phyloP scores from a whole-genome alignment of 164 flowering plant genomes.

The Amborella trichopoda region DNA sequence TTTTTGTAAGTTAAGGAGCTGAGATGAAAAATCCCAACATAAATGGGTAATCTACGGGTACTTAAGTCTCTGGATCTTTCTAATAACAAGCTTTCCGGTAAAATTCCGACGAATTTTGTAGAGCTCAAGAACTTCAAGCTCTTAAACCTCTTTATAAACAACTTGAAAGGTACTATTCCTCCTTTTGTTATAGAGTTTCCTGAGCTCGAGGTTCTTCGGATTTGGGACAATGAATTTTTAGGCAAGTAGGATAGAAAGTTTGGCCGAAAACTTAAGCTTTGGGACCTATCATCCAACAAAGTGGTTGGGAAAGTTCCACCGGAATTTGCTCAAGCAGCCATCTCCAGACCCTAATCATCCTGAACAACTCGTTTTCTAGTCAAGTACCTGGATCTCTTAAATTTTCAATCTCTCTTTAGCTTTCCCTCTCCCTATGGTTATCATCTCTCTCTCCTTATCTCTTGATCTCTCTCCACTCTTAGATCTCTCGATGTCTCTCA shows the following conservation, averaged over 20 bases:
- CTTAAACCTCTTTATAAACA: constrained; percentile 43
- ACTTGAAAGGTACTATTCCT: constrained; percentile 69
- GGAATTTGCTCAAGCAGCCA: constrained; percentile 44
- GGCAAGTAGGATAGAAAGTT: constrained; percentile 49
- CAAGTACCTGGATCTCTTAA: constrained; percentile 72
- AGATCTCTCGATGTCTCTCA: too few species aligned
- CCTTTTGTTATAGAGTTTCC: constrained; percentile 71
- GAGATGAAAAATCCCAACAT: constrained; percentile 11
- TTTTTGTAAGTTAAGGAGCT: constrained; percentile 62
- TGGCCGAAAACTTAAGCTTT: constrained; percentile 37
- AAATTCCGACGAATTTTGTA: constrained; percentile 15
- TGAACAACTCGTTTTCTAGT: constrained; percentile 66
- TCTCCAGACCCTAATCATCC: constrained; percentile 52
- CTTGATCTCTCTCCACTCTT: too few species aligned
- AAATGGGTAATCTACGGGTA: constrained; percentile 13
- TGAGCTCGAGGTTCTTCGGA: constrained; percentile 61
- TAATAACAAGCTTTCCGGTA: constrained; percentile 14
- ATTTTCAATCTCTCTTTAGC: constrained; percentile 53
- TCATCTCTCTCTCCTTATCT: too few species aligned
- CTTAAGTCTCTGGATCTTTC: constrained; percentile 3
- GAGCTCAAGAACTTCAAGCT: constrained; percentile 9
- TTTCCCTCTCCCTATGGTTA: too few species aligned
- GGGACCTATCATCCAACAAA: constrained; percentile 76
- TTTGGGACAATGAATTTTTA: constrained; percentile 89
- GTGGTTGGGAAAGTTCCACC: constrained; percentile 68